These are phyloP conservation scores for Penicillium cosmopolitanum DNA, from an alignment of 495 filamentous ascomycete species.

Conservation along the genomic window DNA sequence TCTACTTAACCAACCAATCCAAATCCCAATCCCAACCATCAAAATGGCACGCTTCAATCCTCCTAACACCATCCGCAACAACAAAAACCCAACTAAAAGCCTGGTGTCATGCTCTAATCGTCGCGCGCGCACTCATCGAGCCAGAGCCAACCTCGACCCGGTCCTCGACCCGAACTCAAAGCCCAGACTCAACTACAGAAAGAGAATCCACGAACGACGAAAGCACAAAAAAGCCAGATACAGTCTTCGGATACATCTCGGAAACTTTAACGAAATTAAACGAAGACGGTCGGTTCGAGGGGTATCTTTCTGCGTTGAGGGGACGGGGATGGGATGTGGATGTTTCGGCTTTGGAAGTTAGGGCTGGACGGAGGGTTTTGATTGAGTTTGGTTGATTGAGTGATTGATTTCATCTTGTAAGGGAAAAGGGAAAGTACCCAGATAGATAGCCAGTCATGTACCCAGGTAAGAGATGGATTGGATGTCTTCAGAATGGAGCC, in stretches of 20 bases:
- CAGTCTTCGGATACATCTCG: slow-evolving; percentile 7
- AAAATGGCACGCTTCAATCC: slow-evolving; percentile 53
- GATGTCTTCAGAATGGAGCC: too few species aligned
- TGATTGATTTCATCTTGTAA: too few species aligned
- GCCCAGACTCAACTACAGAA: not conserved
- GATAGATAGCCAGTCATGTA: too few species aligned
- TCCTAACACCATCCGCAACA: slow-evolving; percentile 63
- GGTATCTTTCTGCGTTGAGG: slow-evolving; percentile 42
- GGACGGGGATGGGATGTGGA: slow-evolving; percentile 64
- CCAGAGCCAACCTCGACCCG: not conserved
- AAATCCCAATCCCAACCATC: not conserved
- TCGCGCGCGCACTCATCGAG: slow-evolving; percentile 39
- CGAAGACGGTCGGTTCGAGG: slow-evolving; percentile 42
- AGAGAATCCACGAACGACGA: too few species aligned
- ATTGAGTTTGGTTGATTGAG: too few species aligned
- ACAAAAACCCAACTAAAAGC: slow-evolving; percentile 62
- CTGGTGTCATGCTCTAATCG: slow-evolving; percentile 74
- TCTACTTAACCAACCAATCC: slow-evolving; percentile 23
- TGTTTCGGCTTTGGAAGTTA: slow-evolving; percentile 62
- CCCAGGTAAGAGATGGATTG: too few species aligned
- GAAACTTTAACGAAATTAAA: slow-evolving; percentile 35
- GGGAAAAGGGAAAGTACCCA: too few species aligned
- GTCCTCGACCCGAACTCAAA: not conserved
- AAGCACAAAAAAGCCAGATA: not conserved
- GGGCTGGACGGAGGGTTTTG: slow-evolving; percentile 41